Evolutionary conservation across 139 green algal genomes (phyloP), one percentile per base, ranked within the genome.

Genomic region (Chlorella sp.): DNA sequence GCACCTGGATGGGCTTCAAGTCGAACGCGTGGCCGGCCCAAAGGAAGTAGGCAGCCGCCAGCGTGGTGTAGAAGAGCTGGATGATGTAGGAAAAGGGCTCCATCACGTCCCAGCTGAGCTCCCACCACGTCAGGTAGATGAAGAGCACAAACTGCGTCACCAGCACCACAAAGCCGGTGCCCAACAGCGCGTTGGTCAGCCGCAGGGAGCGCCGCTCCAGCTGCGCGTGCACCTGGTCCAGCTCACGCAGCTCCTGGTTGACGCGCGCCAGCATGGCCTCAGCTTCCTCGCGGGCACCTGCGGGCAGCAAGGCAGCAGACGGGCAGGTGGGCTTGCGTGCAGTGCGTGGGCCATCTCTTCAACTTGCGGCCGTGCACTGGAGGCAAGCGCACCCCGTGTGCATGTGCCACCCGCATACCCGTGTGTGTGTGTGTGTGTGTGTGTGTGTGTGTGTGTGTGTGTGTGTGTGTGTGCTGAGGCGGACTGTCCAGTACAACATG

Each of bases 41-140:
- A n/a, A n/a, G n/a, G n/a, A n/a, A n/a, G n/a, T n/a, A n/a, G n/a
- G n/a, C n/a, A n/a, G n/a, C n/a, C n/a, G n/a, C n/a, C n/a, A n/a
- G n/a, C n/a, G n/a, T n/a, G n/a, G n/a, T n/a, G n/a, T n/a, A n/a
- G n/a, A n/a, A n/a, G n/a, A n/a, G n/a, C n/a, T n/a, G n/a, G n/a
- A n/a, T n/a, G n/a, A n/a, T n/a, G n/a, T n/a, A n/a, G n/a, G n/a
- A n/a, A n/a, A n/a, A n/a, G n/a, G n/a, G n/a, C n/a, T n/a, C n/a
- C n/a, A n/a, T n/a, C n/a, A n/a, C n/a, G n/a, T n/a, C n/a, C n/a
- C n/a, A n/a, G n/a, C n/a, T n/a, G n/a, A n/a, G n/a, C n/a, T n/a
- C 72, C 72, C 74, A 80, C 14, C 31, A 81, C 2, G 65, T 77
- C 3, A 81, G 64, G 55, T 77, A 81, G 35, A 49, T 70, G 65